Percentiles rank a stretch among this genome's conserved stretches.
phyloP scores from a whole-genome alignment of 2,329 filamentous ascomycete genomes.

The Zasmidium cellare region DNA sequence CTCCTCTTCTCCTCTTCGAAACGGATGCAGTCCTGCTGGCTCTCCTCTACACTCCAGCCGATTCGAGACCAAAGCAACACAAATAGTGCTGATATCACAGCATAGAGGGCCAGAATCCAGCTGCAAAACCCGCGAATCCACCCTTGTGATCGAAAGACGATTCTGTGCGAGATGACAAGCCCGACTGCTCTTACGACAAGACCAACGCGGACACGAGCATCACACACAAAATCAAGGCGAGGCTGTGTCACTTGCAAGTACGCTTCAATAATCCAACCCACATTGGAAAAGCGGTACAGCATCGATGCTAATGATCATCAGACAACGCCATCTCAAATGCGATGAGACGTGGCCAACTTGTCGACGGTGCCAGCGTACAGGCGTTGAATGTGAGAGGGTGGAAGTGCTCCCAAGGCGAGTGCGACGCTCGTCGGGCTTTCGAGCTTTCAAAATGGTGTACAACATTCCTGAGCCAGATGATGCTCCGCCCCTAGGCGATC shows the following conservation, averaged over 20 bases:
- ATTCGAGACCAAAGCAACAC: too few relatives aligned
- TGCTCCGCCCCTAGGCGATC: neutral
- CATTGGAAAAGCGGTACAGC: neutral
- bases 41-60: too few relatives aligned
- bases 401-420: neutral
- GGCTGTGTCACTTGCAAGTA: neutral
- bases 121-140: neutral
- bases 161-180: neutral
- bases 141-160: neutral
- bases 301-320: neutral
- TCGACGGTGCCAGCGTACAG: neutral
- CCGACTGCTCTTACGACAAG: neutral
- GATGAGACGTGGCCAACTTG: neutral
- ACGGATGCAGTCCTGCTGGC: too few relatives aligned
- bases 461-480: neutral
- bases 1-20: too few relatives aligned
- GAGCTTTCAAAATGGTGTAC: neutral
- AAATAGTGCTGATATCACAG: too few relatives aligned
- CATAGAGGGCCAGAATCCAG: too few relatives aligned
- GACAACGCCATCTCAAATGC: neutral
- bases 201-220: neutral
- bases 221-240: neutral
- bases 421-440: neutral
- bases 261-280: neutral
- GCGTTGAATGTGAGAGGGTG: neutral